Percentiles rank a stretch among this genome's conserved stretches.
Conservation (phyloP, 1,284 basidiomycete genomes). For the Bjerkandera adusta region DNA sequence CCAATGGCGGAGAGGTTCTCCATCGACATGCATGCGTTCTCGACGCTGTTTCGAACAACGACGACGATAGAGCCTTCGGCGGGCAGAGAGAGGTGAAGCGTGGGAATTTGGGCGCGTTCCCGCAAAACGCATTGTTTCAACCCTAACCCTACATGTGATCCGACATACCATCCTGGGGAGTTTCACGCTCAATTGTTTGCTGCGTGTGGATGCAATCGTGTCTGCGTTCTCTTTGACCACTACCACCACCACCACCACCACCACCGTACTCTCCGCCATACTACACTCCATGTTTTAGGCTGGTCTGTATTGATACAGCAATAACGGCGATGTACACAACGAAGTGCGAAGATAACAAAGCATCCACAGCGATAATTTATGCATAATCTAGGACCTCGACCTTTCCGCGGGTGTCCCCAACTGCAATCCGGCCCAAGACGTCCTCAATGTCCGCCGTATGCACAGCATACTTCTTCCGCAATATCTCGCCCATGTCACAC, state of each 20-base stretch:
- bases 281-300: no score
- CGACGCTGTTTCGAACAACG: slow-evolving; percentile 1
- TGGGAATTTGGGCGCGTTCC: background rate
- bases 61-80: background rate
- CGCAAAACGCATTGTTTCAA: background rate
- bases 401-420: slow-evolving; percentile 33
- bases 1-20: slow-evolving; percentile 37
- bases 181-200: no score
- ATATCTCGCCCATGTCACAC: slow-evolving; percentile 34
- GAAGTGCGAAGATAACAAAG: no score
- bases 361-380: no score
- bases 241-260: no score
- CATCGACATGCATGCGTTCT: slow-evolving; percentile 25
- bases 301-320: no score
- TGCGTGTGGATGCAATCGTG: no score
- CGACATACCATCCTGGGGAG: no score
- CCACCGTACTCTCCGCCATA: no score
- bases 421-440: slow-evolving; percentile 34
- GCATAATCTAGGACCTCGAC: slow-evolving; percentile 36
- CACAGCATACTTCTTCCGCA: slow-evolving; percentile 32
- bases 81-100: background rate
- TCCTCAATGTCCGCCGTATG: slow-evolving; percentile 33
- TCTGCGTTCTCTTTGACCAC: no score
- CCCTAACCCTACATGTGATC: slow-evolving; percentile 2
- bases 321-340: no score